Evolutionary conservation across 257 asterid genomes (phyloP).

Genomic region (Ehretia macrophylla): DNA sequence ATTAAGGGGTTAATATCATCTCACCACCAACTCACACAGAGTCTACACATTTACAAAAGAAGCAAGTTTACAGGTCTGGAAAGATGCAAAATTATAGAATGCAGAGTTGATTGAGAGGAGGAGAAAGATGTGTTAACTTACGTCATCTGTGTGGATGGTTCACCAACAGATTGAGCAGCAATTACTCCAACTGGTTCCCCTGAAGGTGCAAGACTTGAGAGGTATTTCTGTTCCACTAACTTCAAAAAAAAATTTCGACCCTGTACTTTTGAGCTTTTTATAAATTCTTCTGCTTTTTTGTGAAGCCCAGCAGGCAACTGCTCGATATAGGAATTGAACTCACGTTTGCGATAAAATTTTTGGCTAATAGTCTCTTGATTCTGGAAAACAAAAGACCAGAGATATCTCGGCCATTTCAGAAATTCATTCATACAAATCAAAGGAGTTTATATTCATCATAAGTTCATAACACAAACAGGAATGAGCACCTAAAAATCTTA

Average conservation of each 20-base stretch:
- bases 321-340: slow-evolving; percentile 53
- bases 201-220: slow-evolving; percentile 77
- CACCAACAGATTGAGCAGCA: slow-evolving; percentile 98
- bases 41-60: too few relatives aligned
- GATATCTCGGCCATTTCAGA: slow-evolving; percentile 2
- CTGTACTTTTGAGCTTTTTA: slow-evolving; percentile 8
- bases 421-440: slow-evolving; percentile 7
- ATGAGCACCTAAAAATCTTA: slow-evolving; percentile 27
- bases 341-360: slow-evolving; percentile 41
- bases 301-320: slow-evolving; percentile 80
- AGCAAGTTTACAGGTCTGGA: too few relatives aligned
- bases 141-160: slow-evolving; percentile 99
- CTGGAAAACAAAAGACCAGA: slow-evolving; percentile 26
- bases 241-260: slow-evolving; percentile 31
- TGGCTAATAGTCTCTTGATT: slow-evolving; percentile 64
- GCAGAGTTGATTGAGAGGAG: slow-evolving; percentile 13
- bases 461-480: slow-evolving; percentile 2
- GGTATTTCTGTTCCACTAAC: slow-evolving; percentile 73
- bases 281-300: slow-evolving; percentile 35
- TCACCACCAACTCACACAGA: too few relatives aligned
- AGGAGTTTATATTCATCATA: slow-evolving; percentile 2
- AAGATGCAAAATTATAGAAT: slow-evolving; percentile 2
- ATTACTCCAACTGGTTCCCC: slow-evolving; percentile 98
- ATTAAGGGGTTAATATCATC: too few relatives aligned
- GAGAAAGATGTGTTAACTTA: slow-evolving; percentile 34